A percentile compares a stretch with the other conserved stretches of the same genome.
Evolutionary conservation across 2,329 filamentous ascomycete species (phyloP).

Genomic region (Sarocladium strictum): DNA sequence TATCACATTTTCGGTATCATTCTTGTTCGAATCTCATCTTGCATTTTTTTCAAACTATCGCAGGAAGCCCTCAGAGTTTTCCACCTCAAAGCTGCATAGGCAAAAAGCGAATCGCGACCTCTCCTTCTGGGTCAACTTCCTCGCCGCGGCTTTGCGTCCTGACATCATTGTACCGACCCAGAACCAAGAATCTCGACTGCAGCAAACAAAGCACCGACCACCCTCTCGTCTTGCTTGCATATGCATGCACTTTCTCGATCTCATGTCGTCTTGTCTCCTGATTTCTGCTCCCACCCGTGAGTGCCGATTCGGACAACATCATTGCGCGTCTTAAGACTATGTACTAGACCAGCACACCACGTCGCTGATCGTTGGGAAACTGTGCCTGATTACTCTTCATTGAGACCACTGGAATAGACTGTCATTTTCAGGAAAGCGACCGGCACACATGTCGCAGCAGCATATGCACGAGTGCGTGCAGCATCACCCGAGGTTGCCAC

Average conservation of each 20-base stretch:
- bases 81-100: too few species aligned
- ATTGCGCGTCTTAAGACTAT: not conserved
- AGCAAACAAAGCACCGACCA: not conserved
- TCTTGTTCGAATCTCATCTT: not conserved
- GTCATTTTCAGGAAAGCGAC: too few species aligned
- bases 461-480: slow-evolving; percentile 1
- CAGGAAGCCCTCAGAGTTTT: too few species aligned
- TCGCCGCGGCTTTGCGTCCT: slow-evolving; percentile 5
- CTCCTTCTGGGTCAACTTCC: too few species aligned
- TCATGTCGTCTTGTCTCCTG: not conserved
- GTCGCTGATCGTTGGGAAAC: too few species aligned
- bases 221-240: not conserved
- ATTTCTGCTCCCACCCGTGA: not conserved
- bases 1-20: not conserved
- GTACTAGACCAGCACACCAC: too few species aligned
- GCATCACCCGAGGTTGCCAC: not conserved
- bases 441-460: too few species aligned
- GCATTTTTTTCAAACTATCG: too few species aligned
- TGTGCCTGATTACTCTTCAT: too few species aligned
- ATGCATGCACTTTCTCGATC: slow-evolving; percentile 3
- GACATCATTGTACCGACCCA: not conserved
- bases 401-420: too few species aligned
- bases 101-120: too few species aligned
- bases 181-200: not conserved
- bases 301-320: too few species aligned